Percentiles rank a stretch among this genome's conserved stretches.
Evolutionary conservation across 1,284 basidiomycete genomes (phyloP).

Genomic region (Phaffia rhodozyma): DNA sequence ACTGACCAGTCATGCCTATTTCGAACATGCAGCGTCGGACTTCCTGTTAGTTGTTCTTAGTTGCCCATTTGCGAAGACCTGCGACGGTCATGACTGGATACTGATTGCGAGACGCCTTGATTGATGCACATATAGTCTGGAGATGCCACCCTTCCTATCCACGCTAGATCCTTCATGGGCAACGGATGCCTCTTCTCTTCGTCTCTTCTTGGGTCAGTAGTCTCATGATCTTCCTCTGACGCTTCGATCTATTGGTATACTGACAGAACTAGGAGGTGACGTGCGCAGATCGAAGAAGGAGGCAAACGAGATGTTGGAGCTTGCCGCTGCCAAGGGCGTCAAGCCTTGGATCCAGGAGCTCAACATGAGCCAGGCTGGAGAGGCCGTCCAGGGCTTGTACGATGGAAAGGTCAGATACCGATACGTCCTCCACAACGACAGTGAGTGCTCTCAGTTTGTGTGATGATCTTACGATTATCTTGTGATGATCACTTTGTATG

Average conservation of each 20-base stretch:
- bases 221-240: conserved; percentile 29
- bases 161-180: conserved; percentile 34
- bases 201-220: conserved; percentile 49
- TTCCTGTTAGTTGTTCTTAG: conserved; percentile 30
- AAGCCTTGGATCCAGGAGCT: conserved; percentile 45
- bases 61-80: too few relatives aligned
- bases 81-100: too few relatives aligned
- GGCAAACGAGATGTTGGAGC: conserved; percentile 47
- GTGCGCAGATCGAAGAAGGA: too few relatives aligned
- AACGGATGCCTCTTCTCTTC: conserved; percentile 39
- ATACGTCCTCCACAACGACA: conserved; percentile 20
- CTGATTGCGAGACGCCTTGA: too few relatives aligned
- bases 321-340: conserved; percentile 46
- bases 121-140: conserved; percentile 20
- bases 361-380: conserved; percentile 47
- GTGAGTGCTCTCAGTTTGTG: too few relatives aligned
- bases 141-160: conserved; percentile 22
- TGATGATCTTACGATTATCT: too few relatives aligned
- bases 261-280: too few relatives aligned
- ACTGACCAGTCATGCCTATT: too few relatives aligned
- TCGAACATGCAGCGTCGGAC: conserved; percentile 25
- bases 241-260: too few relatives aligned
- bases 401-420: conserved; percentile 45
- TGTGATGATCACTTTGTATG: too few relatives aligned
- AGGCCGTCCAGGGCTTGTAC: conserved; percentile 46